Percentiles rank a stretch among this genome's conserved stretches.
These are phyloP conservation scores for Senecio squalidus DNA, from an alignment of 140 eudicot genomes.

Conservation along the genomic window DNA sequence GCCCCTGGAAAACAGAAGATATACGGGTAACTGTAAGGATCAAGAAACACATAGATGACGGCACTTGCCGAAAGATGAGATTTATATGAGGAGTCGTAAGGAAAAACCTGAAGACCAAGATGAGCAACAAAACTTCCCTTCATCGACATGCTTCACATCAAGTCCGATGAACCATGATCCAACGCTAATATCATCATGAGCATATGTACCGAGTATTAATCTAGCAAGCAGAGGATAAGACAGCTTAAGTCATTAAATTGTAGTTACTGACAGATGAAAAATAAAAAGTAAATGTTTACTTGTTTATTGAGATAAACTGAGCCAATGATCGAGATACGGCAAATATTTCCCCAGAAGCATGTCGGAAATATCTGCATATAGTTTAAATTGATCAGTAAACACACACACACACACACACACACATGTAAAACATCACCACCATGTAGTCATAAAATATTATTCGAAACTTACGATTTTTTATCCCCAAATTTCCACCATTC, in stretches of 20 bases:
- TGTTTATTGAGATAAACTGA: conserved; percentile 70
- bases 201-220: conserved; percentile 63
- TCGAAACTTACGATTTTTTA: conserved; percentile 62
- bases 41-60: neutral
- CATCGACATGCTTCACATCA: conserved; percentile 71
- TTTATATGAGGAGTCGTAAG: neutral
- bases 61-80: neutral
- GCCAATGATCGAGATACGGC: conserved; percentile 80
- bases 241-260: conserved; percentile 3
- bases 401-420: neutral
- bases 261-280: neutral
- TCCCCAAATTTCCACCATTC: conserved; percentile 98
- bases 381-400: conserved; percentile 3
- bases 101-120: conserved; percentile 75
- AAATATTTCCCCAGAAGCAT: conserved; percentile 84
- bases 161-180: conserved; percentile 95
- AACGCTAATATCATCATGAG: conserved; percentile 86
- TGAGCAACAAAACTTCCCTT: conserved; percentile 86
- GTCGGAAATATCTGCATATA: conserved; percentile 64
- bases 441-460: neutral
- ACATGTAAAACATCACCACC: conserved; percentile 10
- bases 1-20: conserved; percentile 33
- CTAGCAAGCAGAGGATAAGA: conserved; percentile 34
- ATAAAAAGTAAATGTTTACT: conserved; percentile 28
- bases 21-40: neutral